These are phyloP conservation scores for Actinomucor elegans DNA, from an alignment of 371 early-diverging fungal genomes.

Conservation along the genomic window DNA sequence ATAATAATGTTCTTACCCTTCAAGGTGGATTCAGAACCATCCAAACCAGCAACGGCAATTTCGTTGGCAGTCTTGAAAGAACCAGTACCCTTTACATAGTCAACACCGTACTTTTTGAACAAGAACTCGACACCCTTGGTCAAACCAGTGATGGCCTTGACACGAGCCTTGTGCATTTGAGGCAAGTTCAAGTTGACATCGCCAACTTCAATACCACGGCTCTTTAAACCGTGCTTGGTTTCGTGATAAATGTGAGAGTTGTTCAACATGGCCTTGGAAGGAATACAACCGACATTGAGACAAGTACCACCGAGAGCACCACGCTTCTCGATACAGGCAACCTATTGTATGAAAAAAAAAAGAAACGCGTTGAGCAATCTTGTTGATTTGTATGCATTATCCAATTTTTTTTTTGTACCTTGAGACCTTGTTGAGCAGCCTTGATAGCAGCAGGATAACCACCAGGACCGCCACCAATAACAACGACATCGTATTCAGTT, in stretches of 20 bases:
- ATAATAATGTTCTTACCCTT: conserved; percentile 95
- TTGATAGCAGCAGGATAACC: conserved; percentile 99
- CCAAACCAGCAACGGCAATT: conserved; percentile 78
- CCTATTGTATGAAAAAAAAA: conserved; percentile 51
- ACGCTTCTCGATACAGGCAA: conserved; percentile 96
- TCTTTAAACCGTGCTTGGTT: conserved; percentile 88
- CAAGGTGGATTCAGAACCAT: conserved; percentile 70
- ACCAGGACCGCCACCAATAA: conserved; percentile 97
- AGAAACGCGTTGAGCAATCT: too few species aligned
- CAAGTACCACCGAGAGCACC: conserved; percentile 97
- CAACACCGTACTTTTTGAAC: conserved; percentile 97
- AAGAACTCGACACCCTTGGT: conserved; percentile 93
- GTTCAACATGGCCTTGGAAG: conserved; percentile 97
- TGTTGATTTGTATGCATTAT: not conserved
- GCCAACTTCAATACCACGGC: conserved; percentile 92
- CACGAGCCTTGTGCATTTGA: conserved; percentile 91
- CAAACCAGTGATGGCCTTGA: conserved; percentile 84
- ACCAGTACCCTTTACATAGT: conserved; percentile 93
- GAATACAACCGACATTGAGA: conserved; percentile 98
- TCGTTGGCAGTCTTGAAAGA: conserved; percentile 77
- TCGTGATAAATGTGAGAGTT: conserved; percentile 97
- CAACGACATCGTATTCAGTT: conserved; percentile 81
- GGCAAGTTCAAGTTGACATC: conserved; percentile 85
- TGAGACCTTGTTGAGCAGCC: conserved; percentile 96
- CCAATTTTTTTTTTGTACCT: conserved; percentile 54